Percentiles rank a stretch among this genome's conserved stretches.
These are phyloP conservation scores for Phycomyces blakesleeanus DNA, from an alignment of 192 early-diverging fungal species.

Conservation along the genomic window DNA sequence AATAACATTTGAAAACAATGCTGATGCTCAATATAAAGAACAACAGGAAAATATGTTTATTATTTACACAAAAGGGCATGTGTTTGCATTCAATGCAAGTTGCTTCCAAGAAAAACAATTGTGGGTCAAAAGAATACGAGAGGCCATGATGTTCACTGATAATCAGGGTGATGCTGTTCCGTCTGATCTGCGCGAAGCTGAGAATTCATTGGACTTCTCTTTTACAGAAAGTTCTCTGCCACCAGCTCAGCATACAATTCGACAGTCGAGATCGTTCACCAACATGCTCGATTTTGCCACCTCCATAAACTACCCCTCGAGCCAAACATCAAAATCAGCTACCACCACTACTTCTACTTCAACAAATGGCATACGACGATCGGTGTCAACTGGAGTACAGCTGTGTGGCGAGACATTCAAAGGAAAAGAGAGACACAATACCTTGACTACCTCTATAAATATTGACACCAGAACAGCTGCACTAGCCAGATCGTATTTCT, in stretches of 20 bases:
- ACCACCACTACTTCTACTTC: background rate
- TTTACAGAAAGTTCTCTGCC: background rate
- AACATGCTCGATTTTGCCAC: slow-evolving; percentile 13
- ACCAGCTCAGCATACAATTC: background rate
- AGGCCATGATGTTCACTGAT: slow-evolving; percentile 36
- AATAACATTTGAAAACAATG: background rate
- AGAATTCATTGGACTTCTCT: background rate
- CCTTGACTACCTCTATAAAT: no score
- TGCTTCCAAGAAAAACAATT: slow-evolving; percentile 50
- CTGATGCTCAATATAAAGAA: background rate
- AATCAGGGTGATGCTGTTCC: background rate
- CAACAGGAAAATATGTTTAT: slow-evolving; percentile 6
- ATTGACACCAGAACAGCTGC: no score
- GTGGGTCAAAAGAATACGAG: slow-evolving; percentile 47
- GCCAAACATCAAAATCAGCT: no score
- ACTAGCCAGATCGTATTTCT: no score
- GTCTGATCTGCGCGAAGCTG: background rate
- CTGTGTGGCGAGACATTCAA: background rate
- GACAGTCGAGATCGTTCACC: background rate
- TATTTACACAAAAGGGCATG: slow-evolving; percentile 18
- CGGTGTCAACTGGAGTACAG: background rate
- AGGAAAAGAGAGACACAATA: background rate
- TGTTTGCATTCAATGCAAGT: slow-evolving; percentile 55
- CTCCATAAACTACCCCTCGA: background rate
- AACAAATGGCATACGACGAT: background rate